Base-by-base conservation (phyloP, 2,329 filamentous ascomycete genomes). In the Penicillium sp. region DNA sequence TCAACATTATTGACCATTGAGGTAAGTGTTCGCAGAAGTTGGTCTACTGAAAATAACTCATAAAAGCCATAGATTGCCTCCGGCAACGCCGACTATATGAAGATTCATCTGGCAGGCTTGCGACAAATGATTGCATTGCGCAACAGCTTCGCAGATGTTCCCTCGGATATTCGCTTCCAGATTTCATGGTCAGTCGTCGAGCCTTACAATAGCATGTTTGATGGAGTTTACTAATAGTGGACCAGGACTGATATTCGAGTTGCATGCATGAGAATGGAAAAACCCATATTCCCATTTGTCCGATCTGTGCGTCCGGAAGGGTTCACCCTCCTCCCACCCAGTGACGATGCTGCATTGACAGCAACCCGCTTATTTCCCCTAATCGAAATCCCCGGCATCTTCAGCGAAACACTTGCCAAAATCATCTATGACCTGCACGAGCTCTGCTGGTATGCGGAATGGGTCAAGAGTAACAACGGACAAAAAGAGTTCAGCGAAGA, bases 211-310 rank as follows among this genome's bases (percentile, higher is more conserved):
- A 33, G 13, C 29, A 19, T 6, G 14, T 27, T 16, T 11, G 6
- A 6, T 2, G 33, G 27, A 31, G 27, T 13, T 46, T 27, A 44
- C 53, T 59, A 55, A 61, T 55, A 9, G 50, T 43, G 7, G 10
- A 19, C n/a, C 26, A 76, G 73, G 73, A 76, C 73, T 31, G 73
- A 76, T 57, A 73, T 76, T 31, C 72, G 73, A 47, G 72, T 75
- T 21, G 73, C 73, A 50, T 75, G 71, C 58, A 74, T 75, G 71
- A 65, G 69, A 11, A 64, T 74, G 50, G 65, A 71, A 5, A 74
- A 70, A 58, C 73, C 73, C 8, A 73, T 75, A 33, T 76, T 76
- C 56, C 65, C 71, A 27, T 75, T 75, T 43, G 61, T 75, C 56
- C 71, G 73, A 54, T 70, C 68, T 47, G 50, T 62, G 39, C 70